phyloP scores from a whole-genome alignment of 2,329 filamentous ascomycete species.

The Colletotrichum tropicicola region DNA sequence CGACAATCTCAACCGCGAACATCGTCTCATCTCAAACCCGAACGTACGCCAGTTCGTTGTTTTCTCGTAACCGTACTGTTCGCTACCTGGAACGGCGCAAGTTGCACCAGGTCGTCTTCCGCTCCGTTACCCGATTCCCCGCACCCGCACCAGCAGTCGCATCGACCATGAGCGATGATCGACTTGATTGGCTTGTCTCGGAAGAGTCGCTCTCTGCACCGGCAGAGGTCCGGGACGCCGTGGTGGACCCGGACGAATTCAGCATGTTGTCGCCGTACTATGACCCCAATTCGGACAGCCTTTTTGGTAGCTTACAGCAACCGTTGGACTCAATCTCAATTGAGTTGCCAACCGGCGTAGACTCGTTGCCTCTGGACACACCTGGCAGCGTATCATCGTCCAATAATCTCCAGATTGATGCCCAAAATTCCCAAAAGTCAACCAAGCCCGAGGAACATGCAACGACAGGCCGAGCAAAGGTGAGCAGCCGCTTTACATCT shows the following conservation, averaged over 20 bases:
- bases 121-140: too few species aligned
- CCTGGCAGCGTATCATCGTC: neutral
- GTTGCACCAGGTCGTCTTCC: too few species aligned
- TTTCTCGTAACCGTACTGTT: neutral
- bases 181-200: too few species aligned
- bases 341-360: too few species aligned
- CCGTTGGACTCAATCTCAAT: neutral
- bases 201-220: neutral
- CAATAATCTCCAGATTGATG: neutral
- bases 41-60: too few species aligned
- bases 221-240: too few species aligned
- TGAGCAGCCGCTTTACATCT: slow-evolving; percentile 22
- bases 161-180: too few species aligned
- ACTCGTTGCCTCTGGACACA: too few species aligned
- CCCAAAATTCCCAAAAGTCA: neutral
- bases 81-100: neutral
- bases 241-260: neutral
- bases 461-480: neutral
- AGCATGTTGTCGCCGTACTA: neutral
- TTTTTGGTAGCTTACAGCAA: neutral
- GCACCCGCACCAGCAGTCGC: too few species aligned
- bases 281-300: neutral
- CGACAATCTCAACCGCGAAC: neutral
- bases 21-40: neutral
- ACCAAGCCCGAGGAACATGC: neutral